Base-by-base conservation (phyloP, 192 early-diverging fungal genomes). In the Backusella morwellensis region DNA sequence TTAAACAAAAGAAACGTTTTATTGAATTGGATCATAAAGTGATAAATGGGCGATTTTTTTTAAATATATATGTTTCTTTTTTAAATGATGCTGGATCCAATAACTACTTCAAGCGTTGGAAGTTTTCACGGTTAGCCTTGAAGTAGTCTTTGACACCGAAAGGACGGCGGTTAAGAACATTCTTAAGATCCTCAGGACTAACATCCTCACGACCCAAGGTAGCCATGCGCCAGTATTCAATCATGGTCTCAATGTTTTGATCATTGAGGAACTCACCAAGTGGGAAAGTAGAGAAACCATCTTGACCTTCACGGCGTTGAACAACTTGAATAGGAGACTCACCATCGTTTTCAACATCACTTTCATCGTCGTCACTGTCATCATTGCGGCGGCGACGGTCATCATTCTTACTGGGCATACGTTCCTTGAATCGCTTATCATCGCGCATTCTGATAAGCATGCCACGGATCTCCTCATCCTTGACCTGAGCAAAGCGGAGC, bases 251-350 rank as follows among this genome's bases (percentile, higher is more conserved):
- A 47, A 79, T 79, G 12, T 36, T 34, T 19, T 70, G 67, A 34
- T 75, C 73, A 35, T 74, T 79, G 8, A 79, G 34, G 47, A 75
- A 79, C 12, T 67, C 52, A 15, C 72, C 78, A 50, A 79, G 50
- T 23, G 78, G 78, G 52, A 79, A 74, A 15, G 72, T 74, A 34
- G 47, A 79, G 23, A 50, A 73, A 23, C 19, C 23, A 66, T 79
- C 78, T 44, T 44, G 35, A 41, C 50, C 29, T 26, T 68, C 52
- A 29, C 23, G 56, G 26, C 12, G 56, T 4, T 29, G 8, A 29
- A 26, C 56, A 63, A 29, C 21, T 0, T 29, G 23, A 29, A 2
- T 26, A 14, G 56, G 9, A 63, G 23, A 26, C 29, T 29, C 56
- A 29, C 23, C 56, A 14, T 63, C 56, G 8, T 63, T 63, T 63